Evolutionary conservation across 2,329 filamentous ascomycete species (phyloP).

Genomic region (Xylariaceae sp.): DNA sequence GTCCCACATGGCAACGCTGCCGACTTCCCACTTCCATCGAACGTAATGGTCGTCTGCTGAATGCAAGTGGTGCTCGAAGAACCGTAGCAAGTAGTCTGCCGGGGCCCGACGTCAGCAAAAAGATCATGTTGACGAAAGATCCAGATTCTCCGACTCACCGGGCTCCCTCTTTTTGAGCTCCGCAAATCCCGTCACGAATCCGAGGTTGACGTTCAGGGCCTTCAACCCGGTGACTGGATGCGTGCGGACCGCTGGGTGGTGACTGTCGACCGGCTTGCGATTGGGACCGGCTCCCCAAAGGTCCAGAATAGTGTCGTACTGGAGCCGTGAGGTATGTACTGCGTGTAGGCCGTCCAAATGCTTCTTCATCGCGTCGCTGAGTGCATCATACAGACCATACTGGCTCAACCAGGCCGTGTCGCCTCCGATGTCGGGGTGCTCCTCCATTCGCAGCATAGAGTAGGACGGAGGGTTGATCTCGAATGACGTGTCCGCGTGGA

Average conservation of each 20-base stretch:
- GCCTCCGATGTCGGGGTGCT: slow-evolving; percentile 38
- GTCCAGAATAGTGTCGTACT: slow-evolving; percentile 40
- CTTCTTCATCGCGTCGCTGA: slow-evolving; percentile 34
- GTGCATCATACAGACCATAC: slow-evolving; percentile 36
- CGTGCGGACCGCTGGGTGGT: slow-evolving; percentile 40
- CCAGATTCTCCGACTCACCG: too few species aligned
- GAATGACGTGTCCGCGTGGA: slow-evolving; percentile 43
- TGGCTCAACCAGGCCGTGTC: slow-evolving; percentile 41
- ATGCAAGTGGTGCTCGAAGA: slow-evolving; percentile 39
- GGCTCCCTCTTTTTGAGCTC: slow-evolving; percentile 42
- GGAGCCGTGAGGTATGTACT: slow-evolving; percentile 36
- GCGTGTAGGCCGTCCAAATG: slow-evolving; percentile 37
- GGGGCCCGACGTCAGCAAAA: too few species aligned
- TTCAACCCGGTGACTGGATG: slow-evolving; percentile 41
- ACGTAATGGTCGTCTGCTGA: slow-evolving; percentile 42
- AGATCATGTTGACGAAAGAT: too few species aligned
- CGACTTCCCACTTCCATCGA: slow-evolving; percentile 41
- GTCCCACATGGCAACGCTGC: slow-evolving; percentile 44
- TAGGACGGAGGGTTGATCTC: slow-evolving; percentile 44
- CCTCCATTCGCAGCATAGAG: slow-evolving; percentile 43
- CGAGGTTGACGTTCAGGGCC: slow-evolving; percentile 37
- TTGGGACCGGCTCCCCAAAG: slow-evolving; percentile 34
- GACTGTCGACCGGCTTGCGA: slow-evolving; percentile 37
- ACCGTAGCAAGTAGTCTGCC: slow-evolving; percentile 39
- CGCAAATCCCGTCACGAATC: slow-evolving; percentile 39